phyloP scores from a whole-genome alignment of 768 basidiomycete species.

The Strobilomyces dryophilus region DNA sequence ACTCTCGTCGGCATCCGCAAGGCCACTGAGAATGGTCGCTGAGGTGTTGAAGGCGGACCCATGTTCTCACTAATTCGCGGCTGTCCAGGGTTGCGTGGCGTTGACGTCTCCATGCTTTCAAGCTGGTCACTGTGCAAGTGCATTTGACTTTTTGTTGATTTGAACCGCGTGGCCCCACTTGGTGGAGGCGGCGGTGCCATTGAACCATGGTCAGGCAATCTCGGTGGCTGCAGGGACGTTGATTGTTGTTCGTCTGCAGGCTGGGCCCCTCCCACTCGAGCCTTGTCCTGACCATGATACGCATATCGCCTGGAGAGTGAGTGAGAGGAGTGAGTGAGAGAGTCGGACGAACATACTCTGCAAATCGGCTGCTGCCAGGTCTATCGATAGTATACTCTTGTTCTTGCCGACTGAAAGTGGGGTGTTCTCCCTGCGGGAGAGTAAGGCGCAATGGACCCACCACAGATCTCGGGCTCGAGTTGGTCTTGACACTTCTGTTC shows the following conservation, averaged over 20 bases:
- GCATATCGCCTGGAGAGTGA: slow-evolving; percentile 57
- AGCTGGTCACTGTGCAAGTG: slow-evolving; percentile 7
- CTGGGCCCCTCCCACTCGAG: slow-evolving; percentile 37
- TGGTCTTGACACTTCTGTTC: slow-evolving; percentile 26
- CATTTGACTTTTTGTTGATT: slow-evolving; percentile 18
- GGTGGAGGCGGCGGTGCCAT: slow-evolving; percentile 32
- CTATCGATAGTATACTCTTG: slow-evolving; percentile 27
- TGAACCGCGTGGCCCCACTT: slow-evolving; percentile 20
- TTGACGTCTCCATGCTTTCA: slow-evolving; percentile 9
- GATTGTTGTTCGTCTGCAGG: slow-evolving; percentile 40
- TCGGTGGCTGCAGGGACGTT: slow-evolving; percentile 37
- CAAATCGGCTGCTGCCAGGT: slow-evolving; percentile 49
- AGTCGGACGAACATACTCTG: slow-evolving; percentile 36
- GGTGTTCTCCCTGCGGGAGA: slow-evolving; percentile 55
- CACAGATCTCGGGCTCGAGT: slow-evolving; percentile 61
- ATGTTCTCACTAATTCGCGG: slow-evolving; percentile 33
- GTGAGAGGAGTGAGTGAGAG: slow-evolving; percentile 8
- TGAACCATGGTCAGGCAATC: slow-evolving; percentile 25
- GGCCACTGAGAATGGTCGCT: slow-evolving; percentile 26
- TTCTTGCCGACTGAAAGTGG: slow-evolving; percentile 30
- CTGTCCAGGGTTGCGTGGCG: slow-evolving; percentile 9
- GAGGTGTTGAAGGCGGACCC: slow-evolving; percentile 54
- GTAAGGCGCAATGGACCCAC: slow-evolving; percentile 64
- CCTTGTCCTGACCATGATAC: slow-evolving; percentile 49
- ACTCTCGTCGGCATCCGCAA: slow-evolving; percentile 26